phyloP scores from a whole-genome alignment of 139 green algal genomes.

The Helicosporidium sp. region DNA sequence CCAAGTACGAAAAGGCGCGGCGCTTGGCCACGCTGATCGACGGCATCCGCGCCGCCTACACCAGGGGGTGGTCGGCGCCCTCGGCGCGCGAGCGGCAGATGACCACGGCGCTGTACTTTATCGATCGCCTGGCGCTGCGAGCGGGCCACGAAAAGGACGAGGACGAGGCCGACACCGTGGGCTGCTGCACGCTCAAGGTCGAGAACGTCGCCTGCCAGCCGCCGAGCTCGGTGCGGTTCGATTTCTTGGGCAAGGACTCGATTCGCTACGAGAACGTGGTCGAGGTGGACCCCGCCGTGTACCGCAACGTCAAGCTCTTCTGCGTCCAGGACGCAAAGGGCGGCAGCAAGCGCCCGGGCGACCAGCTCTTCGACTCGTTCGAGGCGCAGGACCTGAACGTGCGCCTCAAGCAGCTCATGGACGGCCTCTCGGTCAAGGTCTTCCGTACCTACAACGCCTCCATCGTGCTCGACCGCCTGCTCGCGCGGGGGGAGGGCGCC shows the following conservation, averaged over 20 bases:
- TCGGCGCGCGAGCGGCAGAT: conserved; percentile 59
- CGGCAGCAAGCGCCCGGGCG: conserved; percentile 46
- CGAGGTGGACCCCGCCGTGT: conserved; percentile 58
- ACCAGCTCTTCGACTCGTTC: conserved; percentile 87
- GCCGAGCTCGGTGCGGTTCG: conserved; percentile 68
- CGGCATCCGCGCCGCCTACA: conserved; percentile 18
- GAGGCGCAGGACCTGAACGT: conserved; percentile 79
- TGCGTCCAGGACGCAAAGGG: conserved; percentile 21
- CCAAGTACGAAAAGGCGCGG: conserved; percentile 95
- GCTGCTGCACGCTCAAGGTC: conserved; percentile 87
- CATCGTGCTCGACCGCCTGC: conserved; percentile 71
- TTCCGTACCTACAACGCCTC: conserved; percentile 99
- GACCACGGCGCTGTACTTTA: conserved; percentile 85
- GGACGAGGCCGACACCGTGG: conserved; percentile 97
- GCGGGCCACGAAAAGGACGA: conserved; percentile 97
- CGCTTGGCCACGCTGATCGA: conserved; percentile 53
- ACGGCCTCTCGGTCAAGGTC: conserved; percentile 87
- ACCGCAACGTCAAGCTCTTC: conserved; percentile 57
- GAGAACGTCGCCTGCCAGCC: conserved; percentile 62
- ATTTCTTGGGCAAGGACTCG: conserved; percentile 97
- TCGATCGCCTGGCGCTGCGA: conserved; percentile 90
- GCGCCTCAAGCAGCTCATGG: conserved; percentile 86
- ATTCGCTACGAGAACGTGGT: conserved; percentile 92
- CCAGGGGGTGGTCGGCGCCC: conserved; percentile 30
- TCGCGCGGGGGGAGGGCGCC: too few species aligned